Evolutionary conservation across 148 eudicot species (phyloP), one percentile per base, ranked within the genome.

Genomic region (Chenopodium formosanum): DNA sequence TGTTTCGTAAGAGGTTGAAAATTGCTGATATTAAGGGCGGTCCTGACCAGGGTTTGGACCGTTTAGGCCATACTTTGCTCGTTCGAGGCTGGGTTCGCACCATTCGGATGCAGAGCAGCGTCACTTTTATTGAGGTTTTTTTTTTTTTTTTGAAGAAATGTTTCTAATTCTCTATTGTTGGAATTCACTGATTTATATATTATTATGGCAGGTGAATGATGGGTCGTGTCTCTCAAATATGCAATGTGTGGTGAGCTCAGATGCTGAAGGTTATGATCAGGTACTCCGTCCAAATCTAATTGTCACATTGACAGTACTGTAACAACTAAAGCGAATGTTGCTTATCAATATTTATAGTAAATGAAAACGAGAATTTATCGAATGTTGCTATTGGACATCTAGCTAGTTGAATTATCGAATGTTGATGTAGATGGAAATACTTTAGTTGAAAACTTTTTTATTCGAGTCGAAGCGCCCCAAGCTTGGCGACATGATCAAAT

Each of bases 191-290:
- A 17, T 56, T 56, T 80, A 46, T 73, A 37, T 67, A 81, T 77
- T 70, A 65, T 27, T 67, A 1, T 73, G 63, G 29, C 65, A 95
- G 98, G 91, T 96, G 62, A 96, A 94, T 87, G 98, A 96, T 85
- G 99, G 99, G 32, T 96, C 99, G 1, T 96, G 99, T 79, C 90
- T 96, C 40, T 94, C 99, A 46, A 96, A 92, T 89, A 96, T 96
- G 94, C 99, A 96, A 89, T 96, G 99, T 85, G 99, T 96, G 80
- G 85, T 96, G 88, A 85, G 83, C 74, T 86, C 97, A 13, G 99
- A 96, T 78, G 95, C 97, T 82, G 94, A 96, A 83, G 99, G 99
- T 70, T 96, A 96, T 84, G 94, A 96, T 88, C 92, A 96, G 99
- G 99, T 96, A 81, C 12, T 40, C 8, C 27, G 22, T 34, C 62